Base-by-base conservation (phyloP, 2,329 filamentous ascomycete species). In the Samsoniella hepiali region DNA sequence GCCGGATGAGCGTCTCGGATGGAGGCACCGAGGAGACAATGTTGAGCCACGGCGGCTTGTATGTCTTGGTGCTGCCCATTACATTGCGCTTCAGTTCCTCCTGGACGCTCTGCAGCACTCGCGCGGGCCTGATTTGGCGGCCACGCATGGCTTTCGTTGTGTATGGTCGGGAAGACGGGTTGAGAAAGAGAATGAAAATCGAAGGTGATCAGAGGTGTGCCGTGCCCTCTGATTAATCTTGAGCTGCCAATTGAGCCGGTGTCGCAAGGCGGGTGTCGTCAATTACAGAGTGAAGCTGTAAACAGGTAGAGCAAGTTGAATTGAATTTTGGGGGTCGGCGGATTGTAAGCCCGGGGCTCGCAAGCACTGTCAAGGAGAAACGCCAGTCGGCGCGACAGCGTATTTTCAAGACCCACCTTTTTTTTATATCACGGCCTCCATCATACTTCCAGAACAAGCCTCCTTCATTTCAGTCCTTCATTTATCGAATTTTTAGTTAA, bases 1-100 rank as follows among this genome's bases (percentile, higher is more conserved):
- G 80, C 62, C 87, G 81, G 32, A 82, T 82, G 65, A 86, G 73
- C 47, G 82, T 81, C 73, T 88, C 85, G 68, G 83, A 74, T 4
- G 87, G 87, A 42, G 86, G 85, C 44, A 85, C 81, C 13, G 75
- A 72, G 68, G 80, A 76, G 67, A 87, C 73, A 36, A 81, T 80
- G 10, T 78, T 72, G 65, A 81, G 81, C 84, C 84, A 87, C 60
- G 80, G 74, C 59, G 77, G 76, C 54, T 71, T 72, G 70, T 73
- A 70, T 59, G 70, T 71, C 22, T 38, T 70, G 65, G 75, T 68
- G 64, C 67, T 68, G 40, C 70, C 67, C 59, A 80, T 73, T 66
- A 79, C 71, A 57, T 70, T 73, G 66, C 78, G 75, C 69, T 77
- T 75, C 62, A 84, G 71, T 67, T 82, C 74, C 58, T 76, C 72